A percentile compares a stretch with the other conserved stretches of the same genome.
phyloP scores from a whole-genome alignment of 2,329 filamentous ascomycete genomes.

The Fusarium fracticaudum region DNA sequence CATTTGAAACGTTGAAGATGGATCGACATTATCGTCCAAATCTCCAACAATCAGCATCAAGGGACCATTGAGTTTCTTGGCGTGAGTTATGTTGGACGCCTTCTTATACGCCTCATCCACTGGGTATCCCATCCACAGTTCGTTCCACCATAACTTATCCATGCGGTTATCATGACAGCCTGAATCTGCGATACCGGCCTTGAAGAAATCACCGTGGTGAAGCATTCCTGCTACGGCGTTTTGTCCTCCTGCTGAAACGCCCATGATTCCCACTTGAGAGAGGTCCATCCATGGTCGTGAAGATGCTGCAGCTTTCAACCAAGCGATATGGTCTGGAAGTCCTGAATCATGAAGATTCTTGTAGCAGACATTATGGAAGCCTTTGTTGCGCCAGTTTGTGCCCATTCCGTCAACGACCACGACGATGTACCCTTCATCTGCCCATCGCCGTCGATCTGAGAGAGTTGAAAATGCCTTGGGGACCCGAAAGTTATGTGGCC shows the following conservation, averaged over 20 bases:
- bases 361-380: constrained; percentile 45
- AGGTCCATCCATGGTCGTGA: constrained; percentile 44
- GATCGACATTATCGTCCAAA: constrained; percentile 45
- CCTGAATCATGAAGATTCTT: constrained; percentile 45
- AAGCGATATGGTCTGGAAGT: constrained; percentile 44
- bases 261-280: constrained; percentile 43
- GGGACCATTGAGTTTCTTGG: constrained; percentile 39
- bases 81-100: constrained; percentile 44
- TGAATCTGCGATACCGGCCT: constrained; percentile 40
- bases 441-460: constrained; percentile 29
- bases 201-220: constrained; percentile 44
- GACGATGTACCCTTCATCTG: constrained; percentile 45
- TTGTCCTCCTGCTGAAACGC: constrained; percentile 46
- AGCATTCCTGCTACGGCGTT: constrained; percentile 42
- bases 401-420: constrained; percentile 47
- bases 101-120: constrained; percentile 43
- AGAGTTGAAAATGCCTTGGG: constrained; percentile 39
- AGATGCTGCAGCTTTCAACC: constrained; percentile 42
- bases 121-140: constrained; percentile 47
- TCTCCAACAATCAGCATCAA: constrained; percentile 45
- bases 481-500: constrained; percentile 40
- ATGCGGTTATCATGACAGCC: constrained; percentile 47
- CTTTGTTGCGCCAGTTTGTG: constrained; percentile 44
- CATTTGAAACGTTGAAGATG: constrained; percentile 44
- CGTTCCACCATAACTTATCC: constrained; percentile 47